These are phyloP conservation scores for Meyerozyma athensensis DNA, from an alignment of 1,139 yeast genomes.

Conservation along the genomic window DNA sequence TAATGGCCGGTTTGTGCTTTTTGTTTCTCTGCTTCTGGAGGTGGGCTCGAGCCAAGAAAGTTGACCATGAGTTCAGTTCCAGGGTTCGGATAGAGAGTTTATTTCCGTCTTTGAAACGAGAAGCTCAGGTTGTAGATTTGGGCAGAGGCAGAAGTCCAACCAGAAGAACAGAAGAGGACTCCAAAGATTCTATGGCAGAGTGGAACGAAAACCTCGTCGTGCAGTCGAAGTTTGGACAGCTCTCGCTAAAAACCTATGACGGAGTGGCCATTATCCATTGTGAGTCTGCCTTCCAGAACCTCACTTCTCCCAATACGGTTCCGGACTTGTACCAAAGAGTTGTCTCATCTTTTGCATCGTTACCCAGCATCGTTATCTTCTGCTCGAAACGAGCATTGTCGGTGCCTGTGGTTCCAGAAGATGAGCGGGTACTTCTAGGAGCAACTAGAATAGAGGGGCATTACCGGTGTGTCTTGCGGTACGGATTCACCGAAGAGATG, in stretches of 20 bases:
- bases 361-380: constrained; percentile 41
- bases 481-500: constrained; percentile 44
- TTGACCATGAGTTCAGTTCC: constrained; percentile 29
- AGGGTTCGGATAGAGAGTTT: constrained; percentile 27
- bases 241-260: constrained; percentile 21
- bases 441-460: constrained; percentile 39
- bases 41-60: constrained; percentile 40
- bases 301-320: constrained; percentile 36
- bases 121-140: constrained; percentile 20
- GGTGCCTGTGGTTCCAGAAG: constrained; percentile 33
- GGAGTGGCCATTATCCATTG: constrained; percentile 42
- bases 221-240: constrained; percentile 19
- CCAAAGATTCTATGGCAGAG: constrained; percentile 9
- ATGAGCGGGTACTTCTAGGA: constrained; percentile 35
- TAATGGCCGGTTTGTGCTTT: constrained; percentile 32
- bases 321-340: constrained; percentile 37
- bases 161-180: constrained; percentile 6
- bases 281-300: constrained; percentile 23
- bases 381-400: constrained; percentile 37
- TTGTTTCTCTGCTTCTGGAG: constrained; percentile 41
- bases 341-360: constrained; percentile 31
- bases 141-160: constrained; percentile 10
- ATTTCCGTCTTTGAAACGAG: constrained; percentile 20
- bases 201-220: constrained; percentile 10
- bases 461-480: constrained; percentile 40